Base-by-base conservation (phyloP, 371 early-diverging fungal species). In the Batkoa obscura region DNA sequence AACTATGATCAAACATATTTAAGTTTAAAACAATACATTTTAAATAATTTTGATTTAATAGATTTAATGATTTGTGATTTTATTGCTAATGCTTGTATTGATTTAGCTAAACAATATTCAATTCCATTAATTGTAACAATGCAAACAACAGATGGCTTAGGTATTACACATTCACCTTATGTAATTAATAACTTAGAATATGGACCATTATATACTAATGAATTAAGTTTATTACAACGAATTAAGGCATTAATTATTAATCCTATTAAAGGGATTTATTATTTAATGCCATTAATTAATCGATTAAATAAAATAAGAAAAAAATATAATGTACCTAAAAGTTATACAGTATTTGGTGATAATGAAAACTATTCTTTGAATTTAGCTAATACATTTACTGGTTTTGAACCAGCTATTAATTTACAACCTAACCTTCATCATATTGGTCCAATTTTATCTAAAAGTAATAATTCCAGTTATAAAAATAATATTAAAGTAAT, bases 1-100 rank as follows among this genome's bases (percentile, higher is more conserved):
- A n/a, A n/a, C n/a, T n/a, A n/a, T n/a, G n/a, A n/a, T n/a, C n/a
- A n/a, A n/a, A n/a, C n/a, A n/a, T n/a, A n/a, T n/a, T n/a, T n/a
- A n/a, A n/a, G n/a, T n/a, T n/a, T n/a, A n/a, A n/a, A n/a, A n/a
- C n/a, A n/a, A n/a, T n/a, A n/a, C n/a, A n/a, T n/a, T n/a, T n/a
- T n/a, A n/a, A n/a, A n/a, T n/a, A 48, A 32, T 6, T 4, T 5
- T 30, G 48, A 48, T 31, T 2, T 5, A 17, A 35, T 38, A 2
- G 43, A 55, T 4, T 17, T 60, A 30, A 60, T 53, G 6, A 42
- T 64, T 17, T 64, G 65, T 50, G 65, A 64, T 41, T 60, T 60
- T 23, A 23, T 64, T 10, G 55, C 62, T 33, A 32, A 56, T 32
- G 54, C 59, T 1, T 64, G 65, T 30, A 23, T 59, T 15, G 65